Base-by-base conservation (phyloP, 1,284 basidiomycete species). In the Cryptococcus maquisensis region DNA sequence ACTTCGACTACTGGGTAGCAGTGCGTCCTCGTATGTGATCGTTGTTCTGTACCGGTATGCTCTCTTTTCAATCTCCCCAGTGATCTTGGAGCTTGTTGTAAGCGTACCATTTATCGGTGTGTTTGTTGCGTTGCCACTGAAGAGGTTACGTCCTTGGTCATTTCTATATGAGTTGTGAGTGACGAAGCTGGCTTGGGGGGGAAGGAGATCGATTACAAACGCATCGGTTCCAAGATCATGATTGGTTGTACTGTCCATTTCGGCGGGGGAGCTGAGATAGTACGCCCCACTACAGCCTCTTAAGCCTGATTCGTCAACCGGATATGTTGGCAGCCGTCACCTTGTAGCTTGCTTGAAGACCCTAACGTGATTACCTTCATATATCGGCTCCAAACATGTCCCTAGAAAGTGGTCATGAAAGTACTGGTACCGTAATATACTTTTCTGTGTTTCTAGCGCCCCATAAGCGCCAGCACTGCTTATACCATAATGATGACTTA, bases 281-380 rank as follows among this genome's bases (percentile, higher is more conserved):
- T 51, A 60, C 10, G 58, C 58, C 15, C 58, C 58, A 47, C 51
- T 60, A 16, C 20, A 20, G 3, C 24, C 24, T 8, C 42, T n/a
- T 26, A 8, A 40, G 20, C n/a, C 8, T 40, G 9, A 40, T 21
- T 9, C 18, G 21, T 21, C 42, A 21, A 9, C 15, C 18, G 23
- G n/a, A 26, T 20, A 44, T 8, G 9, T 10, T 40, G 39, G n/a
- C 10, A 26, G 28, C n/a, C n/a, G n/a, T 37, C 28, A 57, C 58
- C 51, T 54, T n/a, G 54, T 61, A 6, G 48, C 46, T 39, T 63
- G 61, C 21, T 52, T 57, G 37, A 54, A 63, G 3, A 63, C 39
- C 39, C 61, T 53, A n/a, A 60, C 45, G 38, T 63, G 61, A 21
- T 55, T 51, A 18, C 61, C 61, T 21, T 59, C 61, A 53, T 56